phyloP scores from a whole-genome alignment of 805 yeast genomes.

The Tetrapisispora namnaoensis region DNA sequence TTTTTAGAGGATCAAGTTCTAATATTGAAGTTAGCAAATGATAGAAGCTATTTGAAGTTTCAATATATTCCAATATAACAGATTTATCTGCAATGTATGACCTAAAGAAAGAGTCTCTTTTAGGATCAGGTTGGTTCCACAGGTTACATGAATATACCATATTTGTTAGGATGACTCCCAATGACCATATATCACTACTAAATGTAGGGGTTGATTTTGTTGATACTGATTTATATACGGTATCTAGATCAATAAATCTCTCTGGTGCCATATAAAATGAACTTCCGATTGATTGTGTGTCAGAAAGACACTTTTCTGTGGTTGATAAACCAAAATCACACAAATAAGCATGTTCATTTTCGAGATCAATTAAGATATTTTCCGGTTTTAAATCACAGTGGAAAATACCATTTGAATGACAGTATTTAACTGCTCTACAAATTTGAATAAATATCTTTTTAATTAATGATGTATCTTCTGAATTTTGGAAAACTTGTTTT shows the following conservation, averaged over 20 bases:
- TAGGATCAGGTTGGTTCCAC: slow-evolving; percentile 70
- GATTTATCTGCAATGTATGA: slow-evolving; percentile 48
- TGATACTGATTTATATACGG: slow-evolving; percentile 8
- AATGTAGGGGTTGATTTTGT: slow-evolving; percentile 42
- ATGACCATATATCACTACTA: slow-evolving; percentile 81
- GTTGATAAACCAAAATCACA: slow-evolving; percentile 89
- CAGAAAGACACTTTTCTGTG: slow-evolving; percentile 43
- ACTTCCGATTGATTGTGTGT: slow-evolving; percentile 76
- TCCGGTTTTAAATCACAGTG: slow-evolving; percentile 97
- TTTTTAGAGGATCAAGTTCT: slow-evolving; percentile 27
- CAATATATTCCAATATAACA: slow-evolving; percentile 56
- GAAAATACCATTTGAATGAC: slow-evolving; percentile 74
- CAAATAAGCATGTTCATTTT: slow-evolving; percentile 49
- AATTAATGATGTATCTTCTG: slow-evolving; percentile 35
- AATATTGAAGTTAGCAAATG: slow-evolving; percentile 34
- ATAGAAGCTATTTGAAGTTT: slow-evolving; percentile 58
- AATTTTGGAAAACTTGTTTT: slow-evolving; percentile 45
- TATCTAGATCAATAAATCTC: slow-evolving; percentile 25
- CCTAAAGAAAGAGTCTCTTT: slow-evolving; percentile 52
- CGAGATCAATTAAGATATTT: slow-evolving; percentile 57
- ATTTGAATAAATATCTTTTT: slow-evolving; percentile 63
- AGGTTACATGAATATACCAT: slow-evolving; percentile 79
- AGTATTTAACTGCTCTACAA: slow-evolving; percentile 70
- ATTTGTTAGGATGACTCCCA: slow-evolving; percentile 73
- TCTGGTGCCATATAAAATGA: slow-evolving; percentile 93